phyloP scores from a whole-genome alignment of 345 rosid species.

The Citrus inodora region DNA sequence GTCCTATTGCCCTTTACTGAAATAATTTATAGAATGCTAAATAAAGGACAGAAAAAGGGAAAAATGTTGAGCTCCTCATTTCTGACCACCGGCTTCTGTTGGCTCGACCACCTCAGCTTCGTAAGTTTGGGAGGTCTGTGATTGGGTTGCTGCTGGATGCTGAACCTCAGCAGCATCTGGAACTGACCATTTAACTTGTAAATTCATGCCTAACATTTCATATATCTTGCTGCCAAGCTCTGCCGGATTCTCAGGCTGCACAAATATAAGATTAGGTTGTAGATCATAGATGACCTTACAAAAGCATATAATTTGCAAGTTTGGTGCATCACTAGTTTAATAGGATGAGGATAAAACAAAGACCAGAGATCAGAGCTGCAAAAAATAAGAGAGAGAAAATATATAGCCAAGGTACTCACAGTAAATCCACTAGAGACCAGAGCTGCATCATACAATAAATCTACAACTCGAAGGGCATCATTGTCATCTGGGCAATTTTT shows the following conservation, averaged over 20 bases:
- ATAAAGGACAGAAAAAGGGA: neutral
- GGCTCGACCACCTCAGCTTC: conserved; percentile 93
- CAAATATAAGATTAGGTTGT: neutral
- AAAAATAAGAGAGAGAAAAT: neutral
- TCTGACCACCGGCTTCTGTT: conserved; percentile 52
- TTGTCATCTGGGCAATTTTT: conserved; percentile 62
- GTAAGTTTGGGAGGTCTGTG: conserved; percentile 32
- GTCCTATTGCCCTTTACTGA: neutral
- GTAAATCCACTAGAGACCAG: conserved; percentile 93
- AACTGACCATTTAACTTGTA: conserved; percentile 79
- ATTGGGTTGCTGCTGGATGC: conserved; percentile 20
- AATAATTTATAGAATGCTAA: neutral
- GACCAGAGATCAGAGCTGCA: neutral
- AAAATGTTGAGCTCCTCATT: conserved; percentile 36
- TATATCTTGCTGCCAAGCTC: conserved; percentile 95
- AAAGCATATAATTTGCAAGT: neutral
- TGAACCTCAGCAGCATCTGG: conserved; percentile 26
- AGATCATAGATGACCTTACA: neutral
- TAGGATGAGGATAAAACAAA: neutral
- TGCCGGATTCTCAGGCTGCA: conserved; percentile 95
- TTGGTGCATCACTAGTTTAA: neutral
- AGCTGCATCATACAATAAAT: conserved; percentile 89
- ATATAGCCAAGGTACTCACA: conserved; percentile 37
- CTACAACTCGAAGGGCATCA: conserved; percentile 80
- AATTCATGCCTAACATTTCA: conserved; percentile 89